Evolutionary conservation across 2,329 filamentous ascomycete genomes (phyloP).

Genomic region (Colletotrichum endophyticum): DNA sequence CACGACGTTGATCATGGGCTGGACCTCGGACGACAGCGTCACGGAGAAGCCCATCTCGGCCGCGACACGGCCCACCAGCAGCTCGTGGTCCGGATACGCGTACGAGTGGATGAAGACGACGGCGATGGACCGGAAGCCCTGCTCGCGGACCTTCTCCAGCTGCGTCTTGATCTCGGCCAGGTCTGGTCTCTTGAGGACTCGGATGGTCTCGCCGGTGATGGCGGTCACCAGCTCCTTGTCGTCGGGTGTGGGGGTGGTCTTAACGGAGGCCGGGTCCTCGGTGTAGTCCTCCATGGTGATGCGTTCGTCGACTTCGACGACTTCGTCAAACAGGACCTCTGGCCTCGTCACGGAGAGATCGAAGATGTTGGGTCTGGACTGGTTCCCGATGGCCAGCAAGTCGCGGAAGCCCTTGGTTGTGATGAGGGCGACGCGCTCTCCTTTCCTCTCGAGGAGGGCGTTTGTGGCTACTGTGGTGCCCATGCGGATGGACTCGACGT

Average conservation of each 20-base stretch:
- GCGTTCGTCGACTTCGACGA: constrained; percentile 77
- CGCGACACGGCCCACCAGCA: constrained; percentile 38
- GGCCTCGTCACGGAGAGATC: constrained; percentile 73
- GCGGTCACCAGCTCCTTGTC: constrained; percentile 62
- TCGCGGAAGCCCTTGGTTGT: constrained; percentile 77
- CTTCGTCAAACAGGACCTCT: constrained; percentile 71
- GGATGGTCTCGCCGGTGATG: constrained; percentile 70
- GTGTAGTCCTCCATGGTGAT: constrained; percentile 77
- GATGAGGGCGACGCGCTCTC: constrained; percentile 72
- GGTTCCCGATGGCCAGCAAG: constrained; percentile 74
- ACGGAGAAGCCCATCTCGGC: constrained; percentile 46
- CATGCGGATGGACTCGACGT: constrained; percentile 73
- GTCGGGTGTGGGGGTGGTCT: constrained; percentile 42
- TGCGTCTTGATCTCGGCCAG: constrained; percentile 57
- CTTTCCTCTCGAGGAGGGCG: constrained; percentile 76
- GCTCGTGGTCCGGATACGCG: constrained; percentile 59
- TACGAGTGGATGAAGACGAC: constrained; percentile 80
- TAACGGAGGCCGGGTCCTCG: constrained; percentile 66
- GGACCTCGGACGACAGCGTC: constrained; percentile 39
- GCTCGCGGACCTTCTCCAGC: constrained; percentile 64
- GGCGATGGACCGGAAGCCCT: constrained; percentile 56
- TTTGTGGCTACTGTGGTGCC: constrained; percentile 84
- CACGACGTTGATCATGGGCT: constrained; percentile 50
- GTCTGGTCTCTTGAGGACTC: constrained; percentile 67
- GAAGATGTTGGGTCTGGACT: constrained; percentile 75